Conservation (phyloP, 1,139 yeast genomes). For the Candida mesenterica region DNA sequence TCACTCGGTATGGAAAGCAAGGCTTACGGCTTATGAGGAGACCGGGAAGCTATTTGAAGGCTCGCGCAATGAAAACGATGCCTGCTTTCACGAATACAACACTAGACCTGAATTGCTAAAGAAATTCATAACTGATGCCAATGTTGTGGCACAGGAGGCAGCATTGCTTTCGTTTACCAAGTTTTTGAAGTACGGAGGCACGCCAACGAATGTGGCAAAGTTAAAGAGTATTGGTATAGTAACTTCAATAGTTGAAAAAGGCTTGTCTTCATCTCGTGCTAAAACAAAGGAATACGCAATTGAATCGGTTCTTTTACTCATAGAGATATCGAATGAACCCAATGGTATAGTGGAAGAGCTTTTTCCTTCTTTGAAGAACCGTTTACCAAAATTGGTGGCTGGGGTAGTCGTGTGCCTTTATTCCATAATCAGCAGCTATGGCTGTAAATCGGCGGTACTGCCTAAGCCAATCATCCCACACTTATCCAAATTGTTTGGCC, state of each 20-base stretch:
- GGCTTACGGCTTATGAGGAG: constrained; percentile 78
- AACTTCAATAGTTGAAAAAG: constrained; percentile 71
- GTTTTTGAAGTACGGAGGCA: constrained; percentile 62
- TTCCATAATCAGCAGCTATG: constrained; percentile 62
- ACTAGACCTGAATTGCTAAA: constrained; percentile 50
- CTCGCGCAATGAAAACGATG: constrained; percentile 56
- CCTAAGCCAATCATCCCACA: constrained; percentile 60
- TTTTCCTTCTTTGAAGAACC: constrained; percentile 58
- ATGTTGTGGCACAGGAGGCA: constrained; percentile 90
- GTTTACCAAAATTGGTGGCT: constrained; percentile 77
- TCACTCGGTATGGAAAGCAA: constrained; percentile 90
- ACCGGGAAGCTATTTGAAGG: constrained; percentile 50
- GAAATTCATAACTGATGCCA: constrained; percentile 67
- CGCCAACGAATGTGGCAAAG: constrained; percentile 30
- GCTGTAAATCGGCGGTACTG: constrained; percentile 59
- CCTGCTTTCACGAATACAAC: constrained; percentile 51
- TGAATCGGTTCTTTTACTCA: constrained; percentile 59
- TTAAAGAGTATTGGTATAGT: constrained; percentile 46
- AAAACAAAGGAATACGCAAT: constrained; percentile 68
- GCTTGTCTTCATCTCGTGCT: constrained; percentile 71
- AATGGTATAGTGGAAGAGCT: constrained; percentile 67
- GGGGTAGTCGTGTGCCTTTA: constrained; percentile 59
- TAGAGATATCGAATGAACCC: constrained; percentile 62
- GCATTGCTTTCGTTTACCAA: constrained; percentile 60
- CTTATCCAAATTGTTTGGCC: constrained; percentile 72